These are phyloP conservation scores for Flueggea neowawraea DNA, from an alignment of 441 rosid genomes.

Conservation along the genomic window DNA sequence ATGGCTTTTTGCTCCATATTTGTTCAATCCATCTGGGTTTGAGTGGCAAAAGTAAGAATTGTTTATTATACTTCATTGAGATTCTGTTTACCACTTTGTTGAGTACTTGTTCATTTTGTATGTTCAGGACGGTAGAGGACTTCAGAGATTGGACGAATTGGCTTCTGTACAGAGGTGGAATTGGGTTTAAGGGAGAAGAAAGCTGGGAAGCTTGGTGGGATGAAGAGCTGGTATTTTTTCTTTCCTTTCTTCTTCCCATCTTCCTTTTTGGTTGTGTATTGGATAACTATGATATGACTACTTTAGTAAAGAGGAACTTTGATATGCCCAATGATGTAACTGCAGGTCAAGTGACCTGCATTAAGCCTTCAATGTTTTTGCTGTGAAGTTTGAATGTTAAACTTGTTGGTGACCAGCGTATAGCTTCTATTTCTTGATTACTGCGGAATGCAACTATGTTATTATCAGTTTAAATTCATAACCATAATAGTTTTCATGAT, in stretches of 20 bases:
- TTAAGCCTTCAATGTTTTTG: too few relatives aligned
- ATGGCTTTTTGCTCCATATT: conserved; percentile 98
- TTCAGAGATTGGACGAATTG: conserved; percentile 99
- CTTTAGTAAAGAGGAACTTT: too few relatives aligned
- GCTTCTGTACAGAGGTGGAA: conserved; percentile 99
- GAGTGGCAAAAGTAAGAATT: conserved; percentile 97
- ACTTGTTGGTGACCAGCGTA: too few relatives aligned
- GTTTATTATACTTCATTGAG: conserved; percentile 10
- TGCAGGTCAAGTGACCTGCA: too few relatives aligned
- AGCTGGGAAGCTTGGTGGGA: conserved; percentile 99
- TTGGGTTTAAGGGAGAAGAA: conserved; percentile 98
- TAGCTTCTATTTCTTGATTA: too few relatives aligned
- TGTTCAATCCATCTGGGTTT: conserved; percentile 98
- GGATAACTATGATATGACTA: too few relatives aligned
- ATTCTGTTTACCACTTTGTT: not conserved
- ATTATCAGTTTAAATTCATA: too few relatives aligned
- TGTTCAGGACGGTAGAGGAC: conserved; percentile 90
- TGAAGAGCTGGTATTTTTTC: conserved; percentile 79
- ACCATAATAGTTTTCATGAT: too few relatives aligned
- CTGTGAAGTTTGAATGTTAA: too few relatives aligned
- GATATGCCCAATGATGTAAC: too few relatives aligned
- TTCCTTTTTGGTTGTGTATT: not conserved
- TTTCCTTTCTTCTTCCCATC: conserved; percentile 2
- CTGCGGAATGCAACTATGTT: too few relatives aligned
- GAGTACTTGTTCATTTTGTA: conserved; percentile 14